These are phyloP conservation scores for Xerocomus minutiporus DNA, from an alignment of 1,284 basidiomycete species.

Conservation along the genomic window DNA sequence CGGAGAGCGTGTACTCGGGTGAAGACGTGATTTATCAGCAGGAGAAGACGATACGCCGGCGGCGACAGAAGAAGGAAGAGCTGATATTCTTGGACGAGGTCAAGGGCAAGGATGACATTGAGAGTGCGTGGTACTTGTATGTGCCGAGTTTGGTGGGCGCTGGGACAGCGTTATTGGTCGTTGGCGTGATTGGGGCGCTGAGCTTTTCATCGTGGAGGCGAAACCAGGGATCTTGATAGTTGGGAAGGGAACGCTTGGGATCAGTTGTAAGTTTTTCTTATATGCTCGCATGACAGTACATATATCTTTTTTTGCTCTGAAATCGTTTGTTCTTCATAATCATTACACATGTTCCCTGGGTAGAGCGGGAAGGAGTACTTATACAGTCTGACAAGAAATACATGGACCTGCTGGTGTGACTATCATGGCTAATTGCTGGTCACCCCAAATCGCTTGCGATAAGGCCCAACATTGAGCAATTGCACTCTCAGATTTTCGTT, in stretches of 20 bases:
- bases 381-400: not conserved
- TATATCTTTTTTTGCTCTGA: slow-evolving; percentile 9
- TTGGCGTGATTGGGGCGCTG: slow-evolving; percentile 68
- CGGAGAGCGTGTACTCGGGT: slow-evolving; percentile 34
- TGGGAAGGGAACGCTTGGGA: not conserved
- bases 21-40: slow-evolving; percentile 34
- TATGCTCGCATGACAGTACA: slow-evolving; percentile 6
- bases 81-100: slow-evolving; percentile 45
- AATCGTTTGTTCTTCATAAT: not conserved
- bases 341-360: not conserved
- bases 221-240: slow-evolving; percentile 50
- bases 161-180: slow-evolving; percentile 70
- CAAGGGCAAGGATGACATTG: slow-evolving; percentile 49
- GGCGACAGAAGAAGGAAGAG: slow-evolving; percentile 49
- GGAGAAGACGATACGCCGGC: slow-evolving; percentile 38
- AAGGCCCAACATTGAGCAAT: not conserved
- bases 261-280: not conserved
- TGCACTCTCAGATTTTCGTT: not conserved
- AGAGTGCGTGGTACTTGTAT: slow-evolving; percentile 71
- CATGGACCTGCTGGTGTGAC: not conserved
- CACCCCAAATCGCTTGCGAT: not conserved
- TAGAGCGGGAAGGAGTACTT: not conserved
- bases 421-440: not conserved
- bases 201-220: slow-evolving; percentile 74
- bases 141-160: slow-evolving; percentile 72